These are phyloP conservation scores for Blastocystis sp. DNA, from an alignment of 352 stramenopile genomes.

Conservation along the genomic window DNA sequence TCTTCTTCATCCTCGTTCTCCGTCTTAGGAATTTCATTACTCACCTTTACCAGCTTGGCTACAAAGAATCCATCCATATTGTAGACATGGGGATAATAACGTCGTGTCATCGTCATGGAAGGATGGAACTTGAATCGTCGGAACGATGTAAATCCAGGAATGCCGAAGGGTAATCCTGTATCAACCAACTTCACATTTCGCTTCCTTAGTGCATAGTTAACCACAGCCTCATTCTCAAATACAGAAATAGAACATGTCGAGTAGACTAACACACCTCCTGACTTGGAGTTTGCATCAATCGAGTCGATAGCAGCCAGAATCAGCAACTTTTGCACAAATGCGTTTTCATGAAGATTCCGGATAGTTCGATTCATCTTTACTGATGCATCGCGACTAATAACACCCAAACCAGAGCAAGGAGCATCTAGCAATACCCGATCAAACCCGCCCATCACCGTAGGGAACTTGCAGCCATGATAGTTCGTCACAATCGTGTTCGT, in stretches of 20 bases:
- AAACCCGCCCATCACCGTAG: conserved; percentile 86
- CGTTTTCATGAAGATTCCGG: conserved; percentile 80
- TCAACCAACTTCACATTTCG: conserved; percentile 91
- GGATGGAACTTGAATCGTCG: conserved; percentile 95
- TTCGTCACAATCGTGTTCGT: conserved; percentile 90
- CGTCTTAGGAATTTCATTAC: conserved; percentile 74
- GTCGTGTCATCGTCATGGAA: conserved; percentile 82
- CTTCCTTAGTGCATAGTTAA: conserved; percentile 96
- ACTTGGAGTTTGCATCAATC: conserved; percentile 87
- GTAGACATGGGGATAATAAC: conserved; percentile 99
- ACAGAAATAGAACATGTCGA: conserved; percentile 87
- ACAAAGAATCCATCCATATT: conserved; percentile 99
- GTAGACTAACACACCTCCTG: conserved; percentile 94
- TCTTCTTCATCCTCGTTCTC: conserved; percentile 69
- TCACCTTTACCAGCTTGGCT: conserved; percentile 97
- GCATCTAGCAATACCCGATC: conserved; percentile 96
- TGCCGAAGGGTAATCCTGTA: conserved; percentile 91
- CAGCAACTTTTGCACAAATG: conserved; percentile 96
- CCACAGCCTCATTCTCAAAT: conserved; percentile 84
- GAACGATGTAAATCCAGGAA: conserved; percentile 71
- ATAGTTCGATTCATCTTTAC: conserved; percentile 96
- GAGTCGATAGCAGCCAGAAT: conserved; percentile 95
- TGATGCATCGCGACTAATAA: conserved; percentile 93
- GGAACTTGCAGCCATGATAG: conserved; percentile 88
- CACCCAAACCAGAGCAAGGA: conserved; percentile 90